Percentiles rank a stretch among this genome's conserved stretches.
These are phyloP conservation scores for Phycomyces nitens DNA, from an alignment of 192 early-diverging fungal species.

Conservation along the genomic window DNA sequence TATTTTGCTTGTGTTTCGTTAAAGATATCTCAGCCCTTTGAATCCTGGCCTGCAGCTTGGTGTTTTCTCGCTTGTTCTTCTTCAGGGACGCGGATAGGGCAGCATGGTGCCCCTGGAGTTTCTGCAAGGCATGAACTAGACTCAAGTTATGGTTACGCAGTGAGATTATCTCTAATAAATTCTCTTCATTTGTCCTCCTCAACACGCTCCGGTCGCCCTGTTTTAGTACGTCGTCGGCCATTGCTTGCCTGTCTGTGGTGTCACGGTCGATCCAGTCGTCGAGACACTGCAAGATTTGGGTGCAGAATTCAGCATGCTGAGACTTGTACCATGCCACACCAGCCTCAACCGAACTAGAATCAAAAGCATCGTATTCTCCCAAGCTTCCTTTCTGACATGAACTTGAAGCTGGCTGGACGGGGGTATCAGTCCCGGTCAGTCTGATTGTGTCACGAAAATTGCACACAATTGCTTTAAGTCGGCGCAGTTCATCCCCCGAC, in stretches of 20 bases:
- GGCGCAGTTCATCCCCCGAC: not conserved
- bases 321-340: not conserved
- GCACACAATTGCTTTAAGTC: not conserved
- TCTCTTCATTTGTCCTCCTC: not conserved
- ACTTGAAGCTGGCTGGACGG: not conserved
- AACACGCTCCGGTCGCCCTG: not conserved
- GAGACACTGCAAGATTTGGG: not conserved
- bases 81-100: not conserved
- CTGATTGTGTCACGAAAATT: not conserved
- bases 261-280: not conserved
- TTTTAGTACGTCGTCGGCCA: not conserved
- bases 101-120: not conserved
- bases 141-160: not conserved
- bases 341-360: not conserved
- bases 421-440: not conserved
- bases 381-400: not conserved
- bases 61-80: not conserved
- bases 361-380: not conserved
- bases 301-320: not conserved
- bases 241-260: not conserved
- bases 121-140: slow-evolving; percentile 4
- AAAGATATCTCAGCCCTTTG: no score
- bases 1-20: not conserved
- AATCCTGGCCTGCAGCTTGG: not conserved
- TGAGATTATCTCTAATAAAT: not conserved